Percentiles rank a stretch among this genome's conserved stretches.
phyloP scores from a whole-genome alignment of 495 filamentous ascomycete genomes.

The Poronia punctata region DNA sequence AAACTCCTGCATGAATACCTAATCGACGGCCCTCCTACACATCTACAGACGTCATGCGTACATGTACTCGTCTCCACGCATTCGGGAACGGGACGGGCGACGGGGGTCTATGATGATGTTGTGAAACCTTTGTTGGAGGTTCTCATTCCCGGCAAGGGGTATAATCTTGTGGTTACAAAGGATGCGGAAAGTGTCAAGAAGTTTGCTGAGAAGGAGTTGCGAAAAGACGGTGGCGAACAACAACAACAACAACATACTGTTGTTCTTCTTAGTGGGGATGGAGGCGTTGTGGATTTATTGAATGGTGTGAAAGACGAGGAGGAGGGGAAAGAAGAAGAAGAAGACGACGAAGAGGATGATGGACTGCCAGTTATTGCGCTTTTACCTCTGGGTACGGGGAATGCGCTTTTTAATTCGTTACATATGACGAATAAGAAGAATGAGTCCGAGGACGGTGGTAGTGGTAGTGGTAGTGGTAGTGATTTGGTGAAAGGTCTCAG shows the following conservation, averaged over 20 bases:
- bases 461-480: too few species aligned
- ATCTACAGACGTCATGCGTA: constrained; percentile 32
- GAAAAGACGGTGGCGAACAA: constrained; percentile 27
- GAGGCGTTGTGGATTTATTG: constrained; percentile 69
- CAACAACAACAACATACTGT: constrained; percentile 44
- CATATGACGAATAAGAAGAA: constrained; percentile 33
- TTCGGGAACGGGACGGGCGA: constrained; percentile 62
- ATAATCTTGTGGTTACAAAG: constrained; percentile 52
- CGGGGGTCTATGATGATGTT: constrained; percentile 46
- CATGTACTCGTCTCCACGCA: constrained; percentile 66
- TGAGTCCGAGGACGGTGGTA: too few species aligned
- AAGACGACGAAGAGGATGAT: not conserved
- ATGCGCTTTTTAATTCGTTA: constrained; percentile 72
- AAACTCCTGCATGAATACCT: constrained; percentile 25
- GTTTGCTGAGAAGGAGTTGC: constrained; percentile 45
- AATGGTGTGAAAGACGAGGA: constrained; percentile 39
- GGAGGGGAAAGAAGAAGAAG: not conserved
- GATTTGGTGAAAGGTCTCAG: constrained; percentile 44
- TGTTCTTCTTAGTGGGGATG: constrained; percentile 79
- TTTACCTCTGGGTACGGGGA: constrained; percentile 79
- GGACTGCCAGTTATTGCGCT: constrained; percentile 53
- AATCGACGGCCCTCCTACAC: constrained; percentile 23
- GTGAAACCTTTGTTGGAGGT: constrained; percentile 52
- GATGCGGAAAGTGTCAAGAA: constrained; percentile 53
- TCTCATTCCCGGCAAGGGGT: constrained; percentile 20